phyloP scores from a whole-genome alignment of 306 rosid genomes.

The Fragaria iinumae region DNA sequence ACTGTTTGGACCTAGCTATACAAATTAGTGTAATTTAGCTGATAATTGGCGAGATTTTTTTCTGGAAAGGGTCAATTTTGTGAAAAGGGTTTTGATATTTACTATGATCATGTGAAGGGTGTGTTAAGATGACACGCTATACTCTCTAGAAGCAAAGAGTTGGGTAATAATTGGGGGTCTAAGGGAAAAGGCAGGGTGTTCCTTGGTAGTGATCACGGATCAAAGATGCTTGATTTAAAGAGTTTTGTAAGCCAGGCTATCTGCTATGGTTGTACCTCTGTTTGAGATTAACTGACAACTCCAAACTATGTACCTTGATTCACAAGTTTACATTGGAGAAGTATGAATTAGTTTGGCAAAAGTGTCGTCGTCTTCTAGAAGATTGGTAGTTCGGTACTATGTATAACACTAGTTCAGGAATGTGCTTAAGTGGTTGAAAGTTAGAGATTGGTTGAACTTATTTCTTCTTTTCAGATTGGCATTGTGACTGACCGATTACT shows the following conservation, averaged over 20 bases:
- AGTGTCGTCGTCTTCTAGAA: background rate
- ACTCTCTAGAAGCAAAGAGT: constrained; percentile 6
- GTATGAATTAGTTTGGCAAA: background rate
- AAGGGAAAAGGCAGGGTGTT: background rate
- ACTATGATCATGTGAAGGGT: background rate
- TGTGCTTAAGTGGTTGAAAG: background rate
- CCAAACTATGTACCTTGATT: background rate
- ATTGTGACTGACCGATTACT: background rate
- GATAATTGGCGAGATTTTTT: background rate
- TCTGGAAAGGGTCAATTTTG: background rate
- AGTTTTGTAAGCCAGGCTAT: constrained; percentile 4
- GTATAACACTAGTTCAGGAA: background rate
- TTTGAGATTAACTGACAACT: constrained; percentile 2
- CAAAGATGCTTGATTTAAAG: constrained; percentile 11
- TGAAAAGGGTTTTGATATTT: constrained; percentile 1
- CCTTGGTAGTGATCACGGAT: background rate
- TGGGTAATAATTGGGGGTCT: background rate
- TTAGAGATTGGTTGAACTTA: constrained; percentile 15
- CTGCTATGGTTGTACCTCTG: background rate
- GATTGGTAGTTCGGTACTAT: background rate
- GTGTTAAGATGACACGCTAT: background rate
- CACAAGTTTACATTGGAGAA: background rate
- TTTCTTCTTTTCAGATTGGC: constrained; percentile 1
- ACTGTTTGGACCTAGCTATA: too few relatives aligned
- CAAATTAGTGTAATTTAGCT: background rate